phyloP scores from a whole-genome alignment of 176 grass and related monocot genomes.

The Oryza meridionalis region DNA sequence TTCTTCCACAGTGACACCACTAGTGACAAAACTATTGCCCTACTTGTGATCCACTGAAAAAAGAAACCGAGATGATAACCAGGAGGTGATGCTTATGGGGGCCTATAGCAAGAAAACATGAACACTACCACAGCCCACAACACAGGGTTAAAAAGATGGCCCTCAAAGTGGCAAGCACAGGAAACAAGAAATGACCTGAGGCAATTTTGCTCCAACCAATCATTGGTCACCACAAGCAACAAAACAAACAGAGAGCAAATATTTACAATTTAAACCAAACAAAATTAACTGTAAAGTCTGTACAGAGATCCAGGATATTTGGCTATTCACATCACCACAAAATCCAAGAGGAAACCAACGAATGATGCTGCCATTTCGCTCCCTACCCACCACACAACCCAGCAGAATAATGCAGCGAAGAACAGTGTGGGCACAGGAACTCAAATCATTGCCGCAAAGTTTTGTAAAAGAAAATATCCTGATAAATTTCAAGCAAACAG shows the following conservation, averaged over 20 bases:
- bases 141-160: slow-evolving; percentile 16
- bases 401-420: neutral
- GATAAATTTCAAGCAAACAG: neutral
- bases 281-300: neutral
- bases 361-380: slow-evolving; percentile 20
- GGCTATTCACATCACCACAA: neutral
- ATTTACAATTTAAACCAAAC: slow-evolving; percentile 13
- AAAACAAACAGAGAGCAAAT: slow-evolving; percentile 8
- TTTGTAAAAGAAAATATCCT: slow-evolving; percentile 2
- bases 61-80: slow-evolving; percentile 30
- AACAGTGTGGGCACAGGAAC: slow-evolving; percentile 10
- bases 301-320: slow-evolving; percentile 7
- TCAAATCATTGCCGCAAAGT: neutral
- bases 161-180: slow-evolving; percentile 28
- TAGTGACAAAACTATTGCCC: slow-evolving; percentile 5
- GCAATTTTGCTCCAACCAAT: slow-evolving; percentile 1
- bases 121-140: neutral
- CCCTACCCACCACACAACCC: slow-evolving; percentile 3
- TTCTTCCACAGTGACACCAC: slow-evolving; percentile 33
- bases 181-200: slow-evolving; percentile 31
- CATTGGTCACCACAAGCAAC: slow-evolving; percentile 17
- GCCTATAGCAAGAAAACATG: slow-evolving; percentile 27
- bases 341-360: neutral
- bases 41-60: slow-evolving; percentile 12
- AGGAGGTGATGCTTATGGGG: slow-evolving; percentile 21